These are phyloP conservation scores for Cryphonectria carpinicola DNA, from an alignment of 2,329 filamentous ascomycete genomes.

Conservation along the genomic window DNA sequence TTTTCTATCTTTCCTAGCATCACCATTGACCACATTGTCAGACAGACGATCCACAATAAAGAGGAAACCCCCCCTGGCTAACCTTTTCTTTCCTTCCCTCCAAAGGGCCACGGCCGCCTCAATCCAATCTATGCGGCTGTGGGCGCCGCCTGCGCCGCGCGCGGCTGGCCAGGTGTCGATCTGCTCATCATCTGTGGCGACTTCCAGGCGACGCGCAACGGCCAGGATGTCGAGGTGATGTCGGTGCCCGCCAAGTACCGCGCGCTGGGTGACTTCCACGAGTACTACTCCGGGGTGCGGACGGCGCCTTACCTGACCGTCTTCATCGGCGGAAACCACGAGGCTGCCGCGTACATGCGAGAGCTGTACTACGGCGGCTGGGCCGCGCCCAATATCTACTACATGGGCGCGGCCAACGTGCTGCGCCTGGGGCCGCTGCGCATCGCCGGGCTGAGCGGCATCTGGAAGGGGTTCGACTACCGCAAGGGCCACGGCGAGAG, in stretches of 20 bases:
- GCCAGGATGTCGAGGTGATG: slow-evolving; percentile 84
- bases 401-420: slow-evolving; percentile 90
- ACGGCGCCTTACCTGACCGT: slow-evolving; percentile 86
- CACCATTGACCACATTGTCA: not conserved
- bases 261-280: slow-evolving; percentile 86
- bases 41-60: not conserved
- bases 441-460: slow-evolving; percentile 88
- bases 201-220: slow-evolving; percentile 85
- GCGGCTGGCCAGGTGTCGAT: slow-evolving; percentile 82
- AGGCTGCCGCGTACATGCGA: slow-evolving; percentile 86
- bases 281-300: slow-evolving; percentile 83
- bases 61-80: too few relatives aligned
- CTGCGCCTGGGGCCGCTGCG: slow-evolving; percentile 81
- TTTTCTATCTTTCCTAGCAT: not conserved
- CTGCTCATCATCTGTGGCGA: slow-evolving; percentile 94
- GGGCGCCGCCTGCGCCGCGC: slow-evolving; percentile 66
- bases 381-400: slow-evolving; percentile 97
- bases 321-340: slow-evolving; percentile 94
- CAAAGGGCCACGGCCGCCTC: slow-evolving; percentile 85
- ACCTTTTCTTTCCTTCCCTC: too few relatives aligned
- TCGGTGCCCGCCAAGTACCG: slow-evolving; percentile 89
- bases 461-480: slow-evolving; percentile 93
- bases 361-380: slow-evolving; percentile 97
- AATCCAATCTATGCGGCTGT: slow-evolving; percentile 89
- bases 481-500: slow-evolving; percentile 81